These are phyloP conservation scores for Stephania yunnanensis DNA, from an alignment of 164 flowering plant genomes.

Conservation along the genomic window DNA sequence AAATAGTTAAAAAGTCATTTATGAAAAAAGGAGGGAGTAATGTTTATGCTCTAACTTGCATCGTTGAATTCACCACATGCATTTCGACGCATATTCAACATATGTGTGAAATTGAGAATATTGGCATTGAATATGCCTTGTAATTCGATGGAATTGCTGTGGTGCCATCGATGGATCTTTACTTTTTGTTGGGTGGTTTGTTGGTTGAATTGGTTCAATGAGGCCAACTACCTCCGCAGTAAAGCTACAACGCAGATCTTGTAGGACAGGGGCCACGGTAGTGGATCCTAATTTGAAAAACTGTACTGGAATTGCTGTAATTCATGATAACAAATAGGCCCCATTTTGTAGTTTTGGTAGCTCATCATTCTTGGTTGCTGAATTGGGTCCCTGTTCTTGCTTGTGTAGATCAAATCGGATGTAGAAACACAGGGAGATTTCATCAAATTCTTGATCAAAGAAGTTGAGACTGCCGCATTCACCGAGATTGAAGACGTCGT, in stretches of 20 bases:
- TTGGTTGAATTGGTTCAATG: not conserved
- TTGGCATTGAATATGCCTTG: not conserved
- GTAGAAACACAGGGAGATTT: slow-evolving; percentile 95
- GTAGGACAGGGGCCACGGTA: not conserved
- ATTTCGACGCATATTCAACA: no score
- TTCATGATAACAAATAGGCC: not conserved
- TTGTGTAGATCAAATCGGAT: slow-evolving; percentile 77
- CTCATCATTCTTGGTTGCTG: not conserved
- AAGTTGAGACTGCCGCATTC: slow-evolving; percentile 75
- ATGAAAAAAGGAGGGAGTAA: no score
- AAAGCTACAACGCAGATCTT: not conserved
- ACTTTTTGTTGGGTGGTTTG: not conserved
- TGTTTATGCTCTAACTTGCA: no score
- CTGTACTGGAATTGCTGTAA: slow-evolving; percentile 1
- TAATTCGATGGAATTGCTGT: not conserved
- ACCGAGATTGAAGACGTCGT: slow-evolving; percentile 81
- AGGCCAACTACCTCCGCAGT: slow-evolving; percentile 11
- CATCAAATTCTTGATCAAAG: slow-evolving; percentile 78
- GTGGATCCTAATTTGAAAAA: not conserved
- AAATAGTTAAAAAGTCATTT: no score
- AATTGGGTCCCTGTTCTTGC: not conserved
- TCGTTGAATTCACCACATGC: no score
- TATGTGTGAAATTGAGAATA: no score
- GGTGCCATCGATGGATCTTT: not conserved
- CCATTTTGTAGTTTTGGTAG: slow-evolving; percentile 1